Evolutionary conservation across 371 early-diverging fungal species (phyloP).

Genomic region (Choanephora cucurbitarum): DNA sequence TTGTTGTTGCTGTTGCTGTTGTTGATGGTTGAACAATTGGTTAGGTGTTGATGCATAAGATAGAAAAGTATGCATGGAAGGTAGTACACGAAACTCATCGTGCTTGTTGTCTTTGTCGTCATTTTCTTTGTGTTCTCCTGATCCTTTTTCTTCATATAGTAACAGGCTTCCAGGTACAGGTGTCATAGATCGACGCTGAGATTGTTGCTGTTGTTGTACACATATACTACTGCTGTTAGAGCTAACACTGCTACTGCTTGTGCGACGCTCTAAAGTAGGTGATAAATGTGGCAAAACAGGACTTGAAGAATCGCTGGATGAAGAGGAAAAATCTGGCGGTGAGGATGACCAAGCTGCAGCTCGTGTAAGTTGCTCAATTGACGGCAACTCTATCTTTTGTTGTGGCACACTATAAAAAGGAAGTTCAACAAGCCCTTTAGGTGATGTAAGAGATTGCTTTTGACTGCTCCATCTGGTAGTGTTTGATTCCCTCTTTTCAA

Average conservation of each 20-base stretch:
- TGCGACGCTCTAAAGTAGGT: slow-evolving; percentile 39
- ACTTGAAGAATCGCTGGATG: slow-evolving; percentile 16
- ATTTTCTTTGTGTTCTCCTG: slow-evolving; percentile 1
- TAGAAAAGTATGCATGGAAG: slow-evolving; percentile 30
- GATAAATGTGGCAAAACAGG: slow-evolving; percentile 40
- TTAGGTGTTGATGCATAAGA: slow-evolving; percentile 23
- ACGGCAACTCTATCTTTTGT: slow-evolving; percentile 49
- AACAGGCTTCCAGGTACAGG: neutral
- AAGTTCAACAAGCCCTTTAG: slow-evolving; percentile 29
- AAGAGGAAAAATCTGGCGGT: slow-evolving; percentile 15
- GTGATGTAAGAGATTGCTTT: neutral
- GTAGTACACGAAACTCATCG: slow-evolving; percentile 23
- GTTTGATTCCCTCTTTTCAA: slow-evolving; percentile 21
- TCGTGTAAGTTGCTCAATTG: slow-evolving; percentile 19
- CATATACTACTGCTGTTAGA: slow-evolving; percentile 23
- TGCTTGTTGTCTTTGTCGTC: slow-evolving; percentile 6
- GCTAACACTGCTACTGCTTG: slow-evolving; percentile 43
- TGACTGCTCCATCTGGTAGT: neutral
- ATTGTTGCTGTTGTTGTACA: neutral
- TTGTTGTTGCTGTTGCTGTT: slow-evolving; percentile 2
- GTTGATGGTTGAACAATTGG: neutral
- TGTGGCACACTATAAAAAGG: slow-evolving; percentile 49
- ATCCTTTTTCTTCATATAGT: neutral
- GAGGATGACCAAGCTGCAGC: slow-evolving; percentile 13
- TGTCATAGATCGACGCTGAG: neutral